Conservation (phyloP, 345 rosid genomes). For the Syzygium aqueum region DNA sequence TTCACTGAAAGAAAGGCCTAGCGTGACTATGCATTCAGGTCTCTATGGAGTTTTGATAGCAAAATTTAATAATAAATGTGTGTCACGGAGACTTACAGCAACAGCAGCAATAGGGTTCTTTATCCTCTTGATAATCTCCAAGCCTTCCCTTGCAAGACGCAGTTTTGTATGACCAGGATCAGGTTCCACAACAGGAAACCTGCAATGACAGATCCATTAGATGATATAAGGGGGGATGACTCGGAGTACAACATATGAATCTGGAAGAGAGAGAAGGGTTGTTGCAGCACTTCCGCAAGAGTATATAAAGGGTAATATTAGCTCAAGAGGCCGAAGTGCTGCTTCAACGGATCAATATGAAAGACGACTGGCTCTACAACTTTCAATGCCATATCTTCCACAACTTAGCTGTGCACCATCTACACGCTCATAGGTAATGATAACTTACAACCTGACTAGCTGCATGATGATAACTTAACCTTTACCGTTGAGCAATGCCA, state of each 20-base stretch:
- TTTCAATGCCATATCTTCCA: neutral
- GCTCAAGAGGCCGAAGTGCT: neutral
- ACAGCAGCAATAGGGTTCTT: conserved; percentile 83
- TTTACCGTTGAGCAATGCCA: neutral
- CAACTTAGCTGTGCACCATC: neutral
- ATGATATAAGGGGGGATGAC: neutral
- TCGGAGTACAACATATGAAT: neutral
- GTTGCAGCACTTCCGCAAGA: neutral
- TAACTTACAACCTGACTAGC: neutral
- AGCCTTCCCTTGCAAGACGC: conserved; percentile 81
- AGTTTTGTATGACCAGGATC: conserved; percentile 97
- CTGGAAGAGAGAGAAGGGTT: neutral
- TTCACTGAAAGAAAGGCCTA: neutral
- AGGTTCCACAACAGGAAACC: conserved; percentile 94
- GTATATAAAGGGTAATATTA: neutral
- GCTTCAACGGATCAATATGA: neutral
- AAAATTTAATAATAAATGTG: neutral
- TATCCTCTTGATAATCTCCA: conserved; percentile 82
- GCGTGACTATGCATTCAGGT: neutral
- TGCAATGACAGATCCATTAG: conserved; percentile 12
- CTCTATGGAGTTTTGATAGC: neutral
- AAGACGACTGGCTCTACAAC: neutral
- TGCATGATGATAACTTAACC: neutral
- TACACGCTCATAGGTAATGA: neutral
- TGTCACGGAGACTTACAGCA: conserved; percentile 56